Evolutionary conservation across 768 basidiomycete genomes (phyloP).

Genomic region (Tulasnella sp.): DNA sequence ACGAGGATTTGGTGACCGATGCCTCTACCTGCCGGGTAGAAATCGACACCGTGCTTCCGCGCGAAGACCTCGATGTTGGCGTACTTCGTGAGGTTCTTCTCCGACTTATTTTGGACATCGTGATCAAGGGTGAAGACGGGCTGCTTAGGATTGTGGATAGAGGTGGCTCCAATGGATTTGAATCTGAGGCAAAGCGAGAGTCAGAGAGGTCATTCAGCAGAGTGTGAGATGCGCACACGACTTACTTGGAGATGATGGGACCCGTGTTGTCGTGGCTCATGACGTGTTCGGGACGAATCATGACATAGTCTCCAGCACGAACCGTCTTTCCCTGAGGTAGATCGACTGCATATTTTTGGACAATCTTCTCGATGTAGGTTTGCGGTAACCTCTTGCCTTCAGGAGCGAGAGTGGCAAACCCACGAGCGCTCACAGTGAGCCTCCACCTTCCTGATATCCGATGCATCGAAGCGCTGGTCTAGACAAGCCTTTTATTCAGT

Average conservation of each 20-base stretch:
- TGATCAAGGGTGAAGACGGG: conserved; percentile 96
- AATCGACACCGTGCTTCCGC: conserved; percentile 72
- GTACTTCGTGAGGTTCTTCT: conserved; percentile 88
- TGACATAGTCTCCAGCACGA: conserved; percentile 96
- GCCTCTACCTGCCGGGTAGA: conserved; percentile 94
- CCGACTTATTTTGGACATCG: conserved; percentile 90
- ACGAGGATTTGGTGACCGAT: conserved; percentile 97
- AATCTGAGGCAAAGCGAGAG: conserved; percentile 43
- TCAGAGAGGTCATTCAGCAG: background rate
- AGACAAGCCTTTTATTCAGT: background rate
- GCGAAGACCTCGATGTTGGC: conserved; percentile 86
- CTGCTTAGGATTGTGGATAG: conserved; percentile 67
- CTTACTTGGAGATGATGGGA: conserved; percentile 93
- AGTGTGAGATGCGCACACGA: conserved; percentile 11
- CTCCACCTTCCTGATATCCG: background rate
- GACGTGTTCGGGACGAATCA: conserved; percentile 97
- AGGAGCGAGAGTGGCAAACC: conserved; percentile 5
- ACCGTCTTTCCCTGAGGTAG: conserved; percentile 68
- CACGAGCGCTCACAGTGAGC: background rate
- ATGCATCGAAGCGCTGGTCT: background rate
- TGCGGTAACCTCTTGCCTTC: conserved; percentile 39
- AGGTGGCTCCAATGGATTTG: conserved; percentile 84
- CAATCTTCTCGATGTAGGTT: conserved; percentile 93
- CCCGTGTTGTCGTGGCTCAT: conserved; percentile 99
- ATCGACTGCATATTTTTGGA: conserved; percentile 93